These are phyloP conservation scores for Acanthamoeba triangularis DNA, from an alignment of 208 protist species.

Conservation along the genomic window DNA sequence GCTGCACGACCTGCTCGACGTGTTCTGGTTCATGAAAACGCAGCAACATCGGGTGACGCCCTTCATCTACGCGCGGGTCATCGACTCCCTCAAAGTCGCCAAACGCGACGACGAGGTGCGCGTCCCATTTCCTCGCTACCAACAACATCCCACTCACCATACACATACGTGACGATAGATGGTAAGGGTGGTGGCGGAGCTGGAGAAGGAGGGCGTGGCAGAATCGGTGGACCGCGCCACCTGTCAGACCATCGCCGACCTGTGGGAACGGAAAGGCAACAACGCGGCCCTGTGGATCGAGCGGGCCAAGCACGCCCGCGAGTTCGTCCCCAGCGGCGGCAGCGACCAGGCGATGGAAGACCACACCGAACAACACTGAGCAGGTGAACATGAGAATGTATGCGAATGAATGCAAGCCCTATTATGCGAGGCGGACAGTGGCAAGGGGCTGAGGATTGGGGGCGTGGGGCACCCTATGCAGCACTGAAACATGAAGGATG, in stretches of 20 bases:
- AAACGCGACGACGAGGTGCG: background rate
- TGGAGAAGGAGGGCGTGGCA: background rate
- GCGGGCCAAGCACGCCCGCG: background rate
- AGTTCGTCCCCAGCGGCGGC: background rate
- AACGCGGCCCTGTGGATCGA: background rate
- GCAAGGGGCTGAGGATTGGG: no score
- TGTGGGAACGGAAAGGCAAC: background rate
- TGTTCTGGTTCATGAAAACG: constrained; percentile 40
- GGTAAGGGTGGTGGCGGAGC: background rate
- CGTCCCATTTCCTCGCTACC: no score
- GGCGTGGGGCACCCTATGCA: no score
- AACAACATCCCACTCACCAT: background rate
- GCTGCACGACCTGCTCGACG: background rate
- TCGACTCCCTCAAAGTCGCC: background rate
- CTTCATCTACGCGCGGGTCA: background rate
- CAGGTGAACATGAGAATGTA: no score
- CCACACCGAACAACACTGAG: no score
- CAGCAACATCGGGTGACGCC: background rate
- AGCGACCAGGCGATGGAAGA: no score
- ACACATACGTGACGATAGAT: background rate
- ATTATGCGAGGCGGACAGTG: no score
- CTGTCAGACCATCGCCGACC: background rate
- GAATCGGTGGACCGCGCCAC: background rate
- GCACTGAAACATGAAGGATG: no score
- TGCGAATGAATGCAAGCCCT: no score